Percentiles rank a stretch among this genome's conserved stretches.
phyloP scores from a whole-genome alignment of 345 rosid species.

The Anacardium occidentale region DNA sequence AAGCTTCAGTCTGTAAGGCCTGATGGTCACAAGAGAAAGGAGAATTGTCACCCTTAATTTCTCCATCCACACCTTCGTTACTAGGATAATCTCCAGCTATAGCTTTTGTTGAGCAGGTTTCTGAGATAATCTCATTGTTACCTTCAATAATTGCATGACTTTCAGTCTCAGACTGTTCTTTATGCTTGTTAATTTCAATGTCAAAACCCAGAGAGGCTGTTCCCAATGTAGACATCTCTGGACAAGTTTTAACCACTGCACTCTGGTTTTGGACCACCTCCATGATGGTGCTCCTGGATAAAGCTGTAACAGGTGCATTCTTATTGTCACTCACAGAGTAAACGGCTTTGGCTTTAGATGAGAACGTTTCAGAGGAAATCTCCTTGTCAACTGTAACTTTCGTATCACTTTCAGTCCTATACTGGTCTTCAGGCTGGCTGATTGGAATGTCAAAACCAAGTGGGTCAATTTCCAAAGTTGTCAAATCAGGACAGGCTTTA shows the following conservation, averaged over 20 bases:
- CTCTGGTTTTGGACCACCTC: slow-evolving; percentile 31
- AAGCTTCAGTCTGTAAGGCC: slow-evolving; percentile 21
- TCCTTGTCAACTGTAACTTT: slow-evolving; percentile 59
- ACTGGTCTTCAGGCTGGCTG: slow-evolving; percentile 19
- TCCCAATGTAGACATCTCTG: slow-evolving; percentile 16
- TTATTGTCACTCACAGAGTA: slow-evolving; percentile 33
- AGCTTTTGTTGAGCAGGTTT: slow-evolving; percentile 42
- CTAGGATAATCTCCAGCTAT: slow-evolving; percentile 35
- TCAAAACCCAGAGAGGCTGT: slow-evolving; percentile 20
- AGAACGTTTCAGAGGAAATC: slow-evolving; percentile 50
- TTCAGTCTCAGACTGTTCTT: slow-evolving; percentile 20
- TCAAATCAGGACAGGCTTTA: slow-evolving; percentile 8
- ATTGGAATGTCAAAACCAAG: slow-evolving; percentile 18
- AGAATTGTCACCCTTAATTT: slow-evolving; percentile 14
- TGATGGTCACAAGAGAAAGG: slow-evolving; percentile 19
- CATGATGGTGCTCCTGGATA: slow-evolving; percentile 17
- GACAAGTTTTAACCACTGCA: slow-evolving; percentile 16
- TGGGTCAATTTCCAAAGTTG: slow-evolving; percentile 25
- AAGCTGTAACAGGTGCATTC: slow-evolving; percentile 27
- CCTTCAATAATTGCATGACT: slow-evolving; percentile 14
- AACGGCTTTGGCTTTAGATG: slow-evolving; percentile 39
- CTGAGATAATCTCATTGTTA: slow-evolving; percentile 53
- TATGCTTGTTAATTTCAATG: slow-evolving; percentile 16
- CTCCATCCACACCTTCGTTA: slow-evolving; percentile 29
- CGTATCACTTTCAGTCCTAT: slow-evolving; percentile 30